These are phyloP conservation scores for Plasmopara halstedii DNA, from an alignment of 352 stramenopile species.

Conservation along the genomic window DNA sequence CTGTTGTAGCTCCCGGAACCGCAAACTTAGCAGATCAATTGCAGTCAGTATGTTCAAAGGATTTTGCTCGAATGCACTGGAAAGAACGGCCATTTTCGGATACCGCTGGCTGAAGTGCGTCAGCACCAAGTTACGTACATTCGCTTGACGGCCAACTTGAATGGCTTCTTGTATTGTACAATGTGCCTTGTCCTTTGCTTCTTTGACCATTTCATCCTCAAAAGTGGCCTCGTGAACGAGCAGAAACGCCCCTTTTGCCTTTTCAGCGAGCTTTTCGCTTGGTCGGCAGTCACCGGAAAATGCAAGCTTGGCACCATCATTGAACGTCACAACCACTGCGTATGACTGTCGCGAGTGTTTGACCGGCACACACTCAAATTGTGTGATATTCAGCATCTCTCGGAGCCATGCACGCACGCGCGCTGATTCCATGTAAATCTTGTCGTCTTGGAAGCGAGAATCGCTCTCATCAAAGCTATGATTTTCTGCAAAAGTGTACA, in stretches of 20 bases:
- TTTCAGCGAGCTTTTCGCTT: constrained; percentile 52
- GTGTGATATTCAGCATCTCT: constrained; percentile 32
- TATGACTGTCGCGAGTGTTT: constrained; percentile 90
- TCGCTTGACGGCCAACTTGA: constrained; percentile 48
- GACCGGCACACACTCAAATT: constrained; percentile 64
- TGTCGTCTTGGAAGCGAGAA: constrained; percentile 13
- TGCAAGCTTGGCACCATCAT: constrained; percentile 70
- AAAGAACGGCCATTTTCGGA: constrained; percentile 59
- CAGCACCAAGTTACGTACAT: constrained; percentile 87
- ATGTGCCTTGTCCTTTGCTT: constrained; percentile 93
- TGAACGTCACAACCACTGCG: constrained; percentile 78
- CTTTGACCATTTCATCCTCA: constrained; percentile 88
- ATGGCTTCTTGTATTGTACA: constrained; percentile 92
- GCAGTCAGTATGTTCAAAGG: constrained; percentile 48
- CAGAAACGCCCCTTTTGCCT: constrained; percentile 65
- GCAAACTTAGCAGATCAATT: constrained; percentile 70
- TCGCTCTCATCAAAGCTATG: constrained; percentile 68
- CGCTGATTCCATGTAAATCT: constrained; percentile 26
- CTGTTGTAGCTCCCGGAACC: constrained; percentile 54
- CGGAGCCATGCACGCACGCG: constrained; percentile 32
- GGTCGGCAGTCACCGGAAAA: constrained; percentile 95
- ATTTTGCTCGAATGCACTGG: constrained; percentile 15
- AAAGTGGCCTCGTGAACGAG: constrained; percentile 98
- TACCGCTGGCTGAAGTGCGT: constrained; percentile 95
- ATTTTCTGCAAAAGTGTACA: constrained; percentile 88